phyloP scores from a whole-genome alignment of 306 rosid species.

The Glycine latifolia region DNA sequence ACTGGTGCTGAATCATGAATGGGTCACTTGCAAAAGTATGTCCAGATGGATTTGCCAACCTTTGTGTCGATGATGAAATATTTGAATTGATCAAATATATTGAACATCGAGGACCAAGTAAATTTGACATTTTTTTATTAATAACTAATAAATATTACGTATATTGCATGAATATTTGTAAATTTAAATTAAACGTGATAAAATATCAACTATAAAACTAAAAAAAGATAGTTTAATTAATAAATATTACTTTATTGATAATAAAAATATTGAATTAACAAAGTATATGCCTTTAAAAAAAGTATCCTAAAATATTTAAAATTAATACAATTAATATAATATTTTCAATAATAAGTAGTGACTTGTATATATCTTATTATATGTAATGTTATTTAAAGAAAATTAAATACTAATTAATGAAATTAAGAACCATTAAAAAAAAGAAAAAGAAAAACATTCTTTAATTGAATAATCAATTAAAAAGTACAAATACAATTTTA shows the following conservation, averaged over 20 bases:
- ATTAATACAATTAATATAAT: background rate
- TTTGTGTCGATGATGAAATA: background rate
- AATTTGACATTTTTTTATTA: background rate
- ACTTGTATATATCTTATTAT: background rate
- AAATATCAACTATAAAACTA: background rate
- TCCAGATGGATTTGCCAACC: slow-evolving; percentile 12
- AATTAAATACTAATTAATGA: background rate
- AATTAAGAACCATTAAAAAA: background rate
- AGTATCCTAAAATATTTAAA: background rate
- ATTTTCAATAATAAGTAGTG: background rate
- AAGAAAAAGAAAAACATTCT: background rate
- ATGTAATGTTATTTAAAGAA: background rate
- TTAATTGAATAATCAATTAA: background rate
- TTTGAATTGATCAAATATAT: slow-evolving; percentile 21
- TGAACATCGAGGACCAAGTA: slow-evolving; percentile 3
- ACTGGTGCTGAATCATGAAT: background rate
- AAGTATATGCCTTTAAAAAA: background rate
- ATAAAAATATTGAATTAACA: background rate
- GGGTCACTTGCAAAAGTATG: background rate
- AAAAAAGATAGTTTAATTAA: background rate
- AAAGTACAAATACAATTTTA: background rate
- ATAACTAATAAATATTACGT: background rate
- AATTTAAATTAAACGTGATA: background rate
- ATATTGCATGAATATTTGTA: background rate
- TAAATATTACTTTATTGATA: background rate